These are phyloP conservation scores for Aurantiochytrium sp. DNA, from an alignment of 108 stramenopile species.

Conservation along the genomic window DNA sequence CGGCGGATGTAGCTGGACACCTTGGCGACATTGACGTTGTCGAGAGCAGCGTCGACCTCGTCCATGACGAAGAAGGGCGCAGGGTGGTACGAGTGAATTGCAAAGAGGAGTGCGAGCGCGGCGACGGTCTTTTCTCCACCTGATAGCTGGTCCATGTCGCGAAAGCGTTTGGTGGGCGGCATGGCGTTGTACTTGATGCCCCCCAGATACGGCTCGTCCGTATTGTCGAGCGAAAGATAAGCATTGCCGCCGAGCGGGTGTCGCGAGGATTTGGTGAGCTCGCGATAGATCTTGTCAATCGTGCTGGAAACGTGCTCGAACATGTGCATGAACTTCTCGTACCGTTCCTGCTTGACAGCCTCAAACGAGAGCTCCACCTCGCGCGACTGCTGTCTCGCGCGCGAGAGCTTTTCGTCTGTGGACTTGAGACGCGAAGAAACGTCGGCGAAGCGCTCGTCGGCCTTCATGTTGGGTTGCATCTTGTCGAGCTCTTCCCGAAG, in stretches of 20 bases:
- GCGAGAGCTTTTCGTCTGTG: slow-evolving; percentile 70
- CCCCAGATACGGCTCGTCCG: slow-evolving; percentile 89
- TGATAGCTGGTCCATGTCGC: slow-evolving; percentile 97
- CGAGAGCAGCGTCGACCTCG: slow-evolving; percentile 75
- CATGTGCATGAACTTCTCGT: slow-evolving; percentile 75
- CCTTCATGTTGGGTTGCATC: slow-evolving; percentile 95
- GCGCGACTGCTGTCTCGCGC: slow-evolving; percentile 65
- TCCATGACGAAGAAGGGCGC: slow-evolving; percentile 71
- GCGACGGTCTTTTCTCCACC: slow-evolving; percentile 99
- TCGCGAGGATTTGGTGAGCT: slow-evolving; percentile 81
- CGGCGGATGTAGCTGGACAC: slow-evolving; percentile 91
- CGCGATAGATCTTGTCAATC: slow-evolving; percentile 86
- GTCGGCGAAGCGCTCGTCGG: slow-evolving; percentile 73
- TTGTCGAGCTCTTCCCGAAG: slow-evolving; percentile 73
- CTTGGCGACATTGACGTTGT: slow-evolving; percentile 90
- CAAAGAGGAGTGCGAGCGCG: slow-evolving; percentile 93
- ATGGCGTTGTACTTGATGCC: slow-evolving; percentile 98
- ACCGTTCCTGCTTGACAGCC: slow-evolving; percentile 63
- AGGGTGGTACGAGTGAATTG: slow-evolving; percentile 87
- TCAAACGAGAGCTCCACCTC: slow-evolving; percentile 72
- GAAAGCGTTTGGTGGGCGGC: slow-evolving; percentile 97
- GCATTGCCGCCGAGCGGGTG: slow-evolving; percentile 91
- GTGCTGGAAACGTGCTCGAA: slow-evolving; percentile 79
- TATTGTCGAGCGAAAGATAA: slow-evolving; percentile 77
- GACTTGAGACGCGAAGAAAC: slow-evolving; percentile 68